Conservation (phyloP, 2,329 filamentous ascomycete species). For the Curvularia eragrostidis region DNA sequence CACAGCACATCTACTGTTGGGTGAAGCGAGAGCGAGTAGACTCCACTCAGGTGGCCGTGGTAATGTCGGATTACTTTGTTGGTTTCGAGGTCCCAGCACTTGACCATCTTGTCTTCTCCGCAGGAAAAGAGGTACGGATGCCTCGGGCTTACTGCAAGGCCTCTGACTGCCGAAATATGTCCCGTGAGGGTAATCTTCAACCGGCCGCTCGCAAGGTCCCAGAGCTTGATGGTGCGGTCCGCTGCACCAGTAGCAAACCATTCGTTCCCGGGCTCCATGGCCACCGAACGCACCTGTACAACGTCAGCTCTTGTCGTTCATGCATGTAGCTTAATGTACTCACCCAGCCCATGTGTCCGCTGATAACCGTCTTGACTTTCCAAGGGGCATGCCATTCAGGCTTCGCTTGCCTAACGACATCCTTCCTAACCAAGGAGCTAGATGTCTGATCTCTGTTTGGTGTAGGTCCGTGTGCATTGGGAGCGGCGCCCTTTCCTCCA, state of each 20-base stretch:
- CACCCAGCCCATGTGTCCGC: constrained; percentile 95
- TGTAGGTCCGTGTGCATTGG: constrained; percentile 64
- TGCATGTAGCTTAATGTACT: constrained; percentile 1
- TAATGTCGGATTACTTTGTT: constrained; percentile 90
- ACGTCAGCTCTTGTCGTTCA: background rate
- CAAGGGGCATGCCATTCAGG: constrained; percentile 98
- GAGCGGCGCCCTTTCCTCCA: constrained; percentile 55
- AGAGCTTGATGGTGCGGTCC: constrained; percentile 92
- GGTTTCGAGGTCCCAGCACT: constrained; percentile 99
- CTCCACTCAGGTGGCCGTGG: constrained; percentile 93
- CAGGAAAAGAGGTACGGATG: constrained; percentile 98
- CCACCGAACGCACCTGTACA: constrained; percentile 74
- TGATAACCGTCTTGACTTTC: constrained; percentile 98
- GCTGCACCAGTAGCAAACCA: constrained; percentile 98
- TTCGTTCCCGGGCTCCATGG: constrained; percentile 94
- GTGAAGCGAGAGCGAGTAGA: constrained; percentile 92
- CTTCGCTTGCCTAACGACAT: constrained; percentile 71
- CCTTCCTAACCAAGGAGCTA: constrained; percentile 67
- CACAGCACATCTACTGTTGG: constrained; percentile 94
- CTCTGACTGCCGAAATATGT: constrained; percentile 52
- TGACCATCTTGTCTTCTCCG: constrained; percentile 99
- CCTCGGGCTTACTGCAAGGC: constrained; percentile 87
- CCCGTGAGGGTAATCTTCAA: constrained; percentile 42
- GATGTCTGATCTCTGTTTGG: constrained; percentile 58
- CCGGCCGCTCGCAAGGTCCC: constrained; percentile 85